phyloP scores from a whole-genome alignment of 106 monocot genomes.

The Alisma plantagoaquatica region DNA sequence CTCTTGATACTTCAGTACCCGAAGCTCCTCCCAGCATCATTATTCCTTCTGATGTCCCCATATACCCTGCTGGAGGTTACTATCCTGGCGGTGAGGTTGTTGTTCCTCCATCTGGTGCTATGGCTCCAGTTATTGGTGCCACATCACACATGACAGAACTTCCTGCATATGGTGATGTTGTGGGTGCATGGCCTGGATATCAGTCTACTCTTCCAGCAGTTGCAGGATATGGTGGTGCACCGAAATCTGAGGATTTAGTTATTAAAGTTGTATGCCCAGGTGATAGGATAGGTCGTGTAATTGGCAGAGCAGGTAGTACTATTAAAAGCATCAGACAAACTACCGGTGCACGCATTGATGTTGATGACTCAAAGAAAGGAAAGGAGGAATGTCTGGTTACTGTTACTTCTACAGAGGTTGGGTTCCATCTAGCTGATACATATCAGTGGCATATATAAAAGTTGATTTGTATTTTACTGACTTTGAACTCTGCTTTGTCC shows the following conservation, averaged over 20 bases:
- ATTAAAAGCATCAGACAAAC: slow-evolving; percentile 69
- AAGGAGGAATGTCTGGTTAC: slow-evolving; percentile 69
- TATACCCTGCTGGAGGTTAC: slow-evolving; percentile 51
- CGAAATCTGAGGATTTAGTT: slow-evolving; percentile 51
- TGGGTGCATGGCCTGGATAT: slow-evolving; percentile 33
- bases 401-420: slow-evolving; percentile 61
- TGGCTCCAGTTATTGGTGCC: slow-evolving; percentile 32
- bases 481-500: slow-evolving; percentile 3
- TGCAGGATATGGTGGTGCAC: slow-evolving; percentile 32
- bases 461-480: background rate
- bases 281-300: slow-evolving; percentile 86
- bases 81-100: slow-evolving; percentile 42
- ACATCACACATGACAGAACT: slow-evolving; percentile 38
- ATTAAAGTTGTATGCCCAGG: slow-evolving; percentile 74
- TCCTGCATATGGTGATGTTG: slow-evolving; percentile 29
- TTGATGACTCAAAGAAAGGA: slow-evolving; percentile 73
- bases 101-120: slow-evolving; percentile 26
- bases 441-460: background rate
- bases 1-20: slow-evolving; percentile 65
- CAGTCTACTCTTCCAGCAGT: slow-evolving; percentile 47
- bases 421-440: background rate
- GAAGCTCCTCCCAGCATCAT: slow-evolving; percentile 59
- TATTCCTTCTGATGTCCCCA: slow-evolving; percentile 77
- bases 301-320: slow-evolving; percentile 80
- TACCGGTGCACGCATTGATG: slow-evolving; percentile 76